Evolutionary conservation across 805 yeast species (phyloP).

Genomic region (Saturnispora mendoncae): DNA sequence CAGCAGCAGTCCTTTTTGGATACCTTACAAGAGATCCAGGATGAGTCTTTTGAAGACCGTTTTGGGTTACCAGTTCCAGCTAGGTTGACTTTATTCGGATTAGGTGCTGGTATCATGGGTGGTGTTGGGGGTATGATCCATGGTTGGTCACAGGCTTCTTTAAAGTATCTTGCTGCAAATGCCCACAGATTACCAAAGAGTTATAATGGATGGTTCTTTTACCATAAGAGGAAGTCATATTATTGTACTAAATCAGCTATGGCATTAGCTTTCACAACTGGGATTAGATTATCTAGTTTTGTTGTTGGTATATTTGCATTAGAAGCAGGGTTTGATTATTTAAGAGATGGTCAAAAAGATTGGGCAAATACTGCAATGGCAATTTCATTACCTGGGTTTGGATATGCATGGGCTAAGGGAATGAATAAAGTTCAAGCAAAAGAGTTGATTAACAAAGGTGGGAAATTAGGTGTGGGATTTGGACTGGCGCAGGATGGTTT

Average conservation of each 20-base stretch:
- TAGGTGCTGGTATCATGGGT: constrained; percentile 35
- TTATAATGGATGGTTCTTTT: constrained; percentile 81
- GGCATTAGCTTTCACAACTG: constrained; percentile 37
- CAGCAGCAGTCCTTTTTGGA: constrained; percentile 12
- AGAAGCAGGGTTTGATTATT: constrained; percentile 53
- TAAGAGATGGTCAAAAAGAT: constrained; percentile 40
- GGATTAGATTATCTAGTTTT: constrained; percentile 34
- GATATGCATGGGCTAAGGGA: constrained; percentile 38
- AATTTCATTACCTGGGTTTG: constrained; percentile 42
- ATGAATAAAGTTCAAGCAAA: constrained; percentile 37
- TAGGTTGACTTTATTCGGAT: constrained; percentile 35
- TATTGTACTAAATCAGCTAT: constrained; percentile 54
- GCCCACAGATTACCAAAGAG: constrained; percentile 73
- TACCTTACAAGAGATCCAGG: constrained; percentile 14
- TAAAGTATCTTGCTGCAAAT: constrained; percentile 65
- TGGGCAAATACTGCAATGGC: constrained; percentile 55
- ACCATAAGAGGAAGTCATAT: constrained; percentile 76
- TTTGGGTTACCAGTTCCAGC: constrained; percentile 42
- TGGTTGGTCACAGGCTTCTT: constrained; percentile 48
- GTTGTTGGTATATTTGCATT: constrained; percentile 45
- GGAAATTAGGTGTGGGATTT: constrained; percentile 45
- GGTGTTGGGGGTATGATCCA: constrained; percentile 47
- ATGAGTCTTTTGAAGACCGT: constrained; percentile 23
- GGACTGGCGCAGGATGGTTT: constrained; percentile 64
- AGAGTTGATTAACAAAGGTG: constrained; percentile 42